A percentile compares a stretch with the other conserved stretches of the same genome.
These are phyloP conservation scores for Urtica urens DNA, from an alignment of 306 rosid genomes.

Conservation along the genomic window DNA sequence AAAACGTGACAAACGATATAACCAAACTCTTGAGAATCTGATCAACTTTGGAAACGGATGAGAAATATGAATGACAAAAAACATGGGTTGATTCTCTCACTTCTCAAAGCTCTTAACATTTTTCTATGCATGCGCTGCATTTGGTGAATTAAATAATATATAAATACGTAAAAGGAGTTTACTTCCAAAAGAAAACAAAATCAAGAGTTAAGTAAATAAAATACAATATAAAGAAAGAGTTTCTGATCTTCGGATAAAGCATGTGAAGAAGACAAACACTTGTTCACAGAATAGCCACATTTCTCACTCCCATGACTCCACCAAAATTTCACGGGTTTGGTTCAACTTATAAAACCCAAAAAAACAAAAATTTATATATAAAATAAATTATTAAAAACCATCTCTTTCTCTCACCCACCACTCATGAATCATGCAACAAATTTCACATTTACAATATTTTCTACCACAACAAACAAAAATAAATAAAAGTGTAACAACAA, in stretches of 20 bases:
- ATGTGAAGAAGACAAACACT: neutral
- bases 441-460: neutral
- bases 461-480: neutral
- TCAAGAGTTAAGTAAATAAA: neutral
- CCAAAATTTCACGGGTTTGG: slow-evolving; percentile 11
- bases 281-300: slow-evolving; percentile 2
- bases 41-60: neutral
- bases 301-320: neutral
- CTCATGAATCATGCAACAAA: no score
- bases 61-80: neutral
- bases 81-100: neutral
- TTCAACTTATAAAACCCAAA: neutral
- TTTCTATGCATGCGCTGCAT: neutral
- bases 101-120: neutral
- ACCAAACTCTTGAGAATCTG: neutral
- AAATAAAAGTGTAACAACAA: neutral
- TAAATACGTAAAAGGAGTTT: neutral
- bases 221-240: neutral
- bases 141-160: neutral
- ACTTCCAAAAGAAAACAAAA: neutral
- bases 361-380: no score
- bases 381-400: neutral
- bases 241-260: neutral
- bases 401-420: neutral
- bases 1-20: neutral